These are phyloP conservation scores for Calonectria hongkongensis DNA, from an alignment of 2,329 filamentous ascomycete species.

Conservation along the genomic window DNA sequence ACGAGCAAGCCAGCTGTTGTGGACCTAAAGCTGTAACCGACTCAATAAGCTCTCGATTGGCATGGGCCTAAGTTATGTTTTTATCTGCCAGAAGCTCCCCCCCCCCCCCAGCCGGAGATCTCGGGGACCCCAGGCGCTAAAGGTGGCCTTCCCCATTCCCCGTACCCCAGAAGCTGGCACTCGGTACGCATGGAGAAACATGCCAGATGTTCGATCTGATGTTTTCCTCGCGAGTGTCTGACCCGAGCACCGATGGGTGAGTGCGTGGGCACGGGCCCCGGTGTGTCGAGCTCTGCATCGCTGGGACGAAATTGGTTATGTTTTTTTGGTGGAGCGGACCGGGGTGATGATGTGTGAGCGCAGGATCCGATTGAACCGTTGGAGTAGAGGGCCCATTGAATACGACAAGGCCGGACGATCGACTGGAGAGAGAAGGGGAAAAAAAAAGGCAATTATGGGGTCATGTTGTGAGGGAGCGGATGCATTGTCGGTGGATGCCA, in stretches of 20 bases:
- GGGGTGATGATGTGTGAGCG: neutral
- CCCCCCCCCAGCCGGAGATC: constrained; percentile 17
- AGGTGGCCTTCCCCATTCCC: constrained; percentile 37
- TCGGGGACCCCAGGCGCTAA: constrained; percentile 31
- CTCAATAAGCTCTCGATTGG: neutral
- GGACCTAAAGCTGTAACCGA: constrained; percentile 1
- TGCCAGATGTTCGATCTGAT: constrained; percentile 6
- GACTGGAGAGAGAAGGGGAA: neutral
- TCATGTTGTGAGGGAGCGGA: neutral
- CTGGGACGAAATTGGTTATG: constrained; percentile 17
- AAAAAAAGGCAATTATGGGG: constrained; percentile 20
- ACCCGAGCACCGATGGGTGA: constrained; percentile 24
- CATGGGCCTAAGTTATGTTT: constrained; percentile 21
- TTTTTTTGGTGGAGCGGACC: constrained; percentile 21
- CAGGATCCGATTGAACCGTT: constrained; percentile 11
- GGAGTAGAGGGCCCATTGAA: constrained; percentile 11
- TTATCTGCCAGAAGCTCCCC: constrained; percentile 25
- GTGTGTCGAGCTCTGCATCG: constrained; percentile 18
- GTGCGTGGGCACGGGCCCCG: constrained; percentile 4
- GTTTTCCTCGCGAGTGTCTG: constrained; percentile 32
- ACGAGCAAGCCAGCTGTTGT: constrained; percentile 1
- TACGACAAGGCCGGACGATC: neutral
- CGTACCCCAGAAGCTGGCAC: constrained; percentile 19
- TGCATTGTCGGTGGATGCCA: neutral
- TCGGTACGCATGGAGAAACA: neutral